A percentile compares a stretch with the other conserved stretches of the same genome.
Conservation (phyloP, 202 grass and related monocot species). For the Zizania palustris region DNA sequence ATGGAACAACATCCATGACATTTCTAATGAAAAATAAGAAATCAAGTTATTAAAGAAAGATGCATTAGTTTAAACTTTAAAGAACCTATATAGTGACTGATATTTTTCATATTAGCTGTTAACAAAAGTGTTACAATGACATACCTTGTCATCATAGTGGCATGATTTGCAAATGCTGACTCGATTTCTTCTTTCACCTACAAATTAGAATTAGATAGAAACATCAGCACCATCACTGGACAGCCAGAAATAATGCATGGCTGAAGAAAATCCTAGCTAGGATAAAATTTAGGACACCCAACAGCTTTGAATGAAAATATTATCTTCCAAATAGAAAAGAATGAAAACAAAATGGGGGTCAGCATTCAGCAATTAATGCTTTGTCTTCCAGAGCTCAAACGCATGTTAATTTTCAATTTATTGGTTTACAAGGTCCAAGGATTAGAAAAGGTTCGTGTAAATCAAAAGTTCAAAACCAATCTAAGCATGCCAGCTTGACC, state of each 20-base stretch:
- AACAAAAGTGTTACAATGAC: slow-evolving; percentile 4
- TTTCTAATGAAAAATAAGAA: slow-evolving; percentile 40
- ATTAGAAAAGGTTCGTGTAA: neutral
- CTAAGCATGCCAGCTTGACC: neutral
- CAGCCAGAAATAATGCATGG: slow-evolving; percentile 9
- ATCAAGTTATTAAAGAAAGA: slow-evolving; percentile 42
- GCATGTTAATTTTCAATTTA: neutral
- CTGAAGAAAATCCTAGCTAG: neutral
- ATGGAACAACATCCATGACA: slow-evolving; percentile 39
- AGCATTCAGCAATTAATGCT: too few species aligned
- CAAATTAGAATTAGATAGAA: slow-evolving; percentile 41
- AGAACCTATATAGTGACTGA: slow-evolving; percentile 6
- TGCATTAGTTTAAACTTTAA: slow-evolving; percentile 35
- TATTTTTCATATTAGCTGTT: neutral
- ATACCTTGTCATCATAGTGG: slow-evolving; percentile 62
- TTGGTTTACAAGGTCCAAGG: neutral
- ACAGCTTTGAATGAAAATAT: slow-evolving; percentile 9
- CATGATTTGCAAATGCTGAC: slow-evolving; percentile 73
- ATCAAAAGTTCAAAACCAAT: neutral
- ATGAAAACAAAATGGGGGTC: neutral
- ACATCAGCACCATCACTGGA: neutral
- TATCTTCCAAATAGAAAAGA: slow-evolving; percentile 11
- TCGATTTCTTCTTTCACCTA: slow-evolving; percentile 99
- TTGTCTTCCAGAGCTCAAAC: neutral
- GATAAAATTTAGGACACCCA: neutral